phyloP scores from a whole-genome alignment of 257 asterid genomes.

The Cynanchum wilfordii region DNA sequence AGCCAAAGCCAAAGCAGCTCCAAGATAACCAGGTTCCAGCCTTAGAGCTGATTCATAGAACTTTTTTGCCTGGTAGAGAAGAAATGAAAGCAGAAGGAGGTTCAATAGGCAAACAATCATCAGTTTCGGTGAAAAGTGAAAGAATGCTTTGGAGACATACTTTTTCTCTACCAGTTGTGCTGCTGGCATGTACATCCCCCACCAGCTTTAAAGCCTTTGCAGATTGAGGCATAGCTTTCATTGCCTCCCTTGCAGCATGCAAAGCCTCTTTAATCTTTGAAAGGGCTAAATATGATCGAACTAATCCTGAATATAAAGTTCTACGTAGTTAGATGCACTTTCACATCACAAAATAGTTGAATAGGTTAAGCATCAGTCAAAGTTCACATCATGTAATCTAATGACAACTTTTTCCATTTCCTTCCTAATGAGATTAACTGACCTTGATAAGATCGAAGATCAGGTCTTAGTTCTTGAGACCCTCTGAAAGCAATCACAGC shows the following conservation, averaged over 20 bases:
- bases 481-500: slow-evolving; percentile 76
- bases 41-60: slow-evolving; percentile 96
- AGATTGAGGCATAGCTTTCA: slow-evolving; percentile 99
- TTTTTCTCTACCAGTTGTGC: slow-evolving; percentile 86
- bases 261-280: slow-evolving; percentile 90
- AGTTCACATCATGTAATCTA: neutral
- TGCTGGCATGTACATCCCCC: slow-evolving; percentile 97
- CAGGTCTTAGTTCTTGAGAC: slow-evolving; percentile 96
- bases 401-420: neutral
- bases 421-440: slow-evolving; percentile 1
- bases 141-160: slow-evolving; percentile 21
- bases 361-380: neutral
- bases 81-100: neutral
- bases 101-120: neutral
- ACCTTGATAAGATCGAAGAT: slow-evolving; percentile 98
- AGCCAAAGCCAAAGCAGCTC: slow-evolving; percentile 96
- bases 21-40: slow-evolving; percentile 94
- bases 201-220: slow-evolving; percentile 94
- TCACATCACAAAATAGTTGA: neutral
- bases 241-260: slow-evolving; percentile 93
- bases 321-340: neutral
- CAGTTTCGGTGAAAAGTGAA: neutral
- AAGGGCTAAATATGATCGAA: slow-evolving; percentile 77
- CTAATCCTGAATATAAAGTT: slow-evolving; percentile 60
- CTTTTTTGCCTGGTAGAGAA: slow-evolving; percentile 68